Evolutionary conservation across 768 basidiomycete species (phyloP).

Genomic region (Psilocybe cyanescens): DNA sequence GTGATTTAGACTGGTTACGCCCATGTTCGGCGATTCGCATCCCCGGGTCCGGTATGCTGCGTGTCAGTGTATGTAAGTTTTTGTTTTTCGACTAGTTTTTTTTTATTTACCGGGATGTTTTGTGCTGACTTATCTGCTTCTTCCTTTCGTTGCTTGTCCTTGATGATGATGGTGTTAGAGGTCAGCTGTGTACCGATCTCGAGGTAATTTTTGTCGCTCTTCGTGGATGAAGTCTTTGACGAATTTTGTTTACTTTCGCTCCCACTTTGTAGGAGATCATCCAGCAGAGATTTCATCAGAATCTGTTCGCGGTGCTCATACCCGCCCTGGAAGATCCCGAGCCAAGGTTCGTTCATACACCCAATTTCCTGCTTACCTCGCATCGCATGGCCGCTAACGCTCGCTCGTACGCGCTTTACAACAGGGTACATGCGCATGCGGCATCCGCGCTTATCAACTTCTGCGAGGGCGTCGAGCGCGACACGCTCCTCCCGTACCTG

Average conservation of each 20-base stretch:
- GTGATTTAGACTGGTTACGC: slow-evolving; percentile 63
- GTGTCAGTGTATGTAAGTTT: slow-evolving; percentile 82
- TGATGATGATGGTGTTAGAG: slow-evolving; percentile 44
- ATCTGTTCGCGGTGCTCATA: slow-evolving; percentile 72
- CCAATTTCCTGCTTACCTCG: too few relatives aligned
- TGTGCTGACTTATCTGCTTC: too few relatives aligned
- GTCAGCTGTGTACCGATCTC: slow-evolving; percentile 88
- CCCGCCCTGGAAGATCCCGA: slow-evolving; percentile 77
- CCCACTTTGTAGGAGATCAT: slow-evolving; percentile 59
- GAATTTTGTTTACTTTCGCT: too few relatives aligned
- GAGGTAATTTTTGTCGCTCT: slow-evolving; percentile 49
- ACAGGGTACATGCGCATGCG: slow-evolving; percentile 87
- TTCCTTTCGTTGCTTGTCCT: neutral
- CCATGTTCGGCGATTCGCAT: slow-evolving; percentile 79
- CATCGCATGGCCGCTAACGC: too few relatives aligned
- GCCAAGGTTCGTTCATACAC: slow-evolving; percentile 52
- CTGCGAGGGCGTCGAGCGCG: slow-evolving; percentile 82
- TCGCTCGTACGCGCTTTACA: too few relatives aligned
- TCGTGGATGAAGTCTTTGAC: too few relatives aligned
- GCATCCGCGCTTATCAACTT: slow-evolving; percentile 91
- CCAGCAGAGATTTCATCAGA: slow-evolving; percentile 70
- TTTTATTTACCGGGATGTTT: too few relatives aligned
- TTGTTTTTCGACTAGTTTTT: neutral
- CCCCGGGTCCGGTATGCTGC: slow-evolving; percentile 79
- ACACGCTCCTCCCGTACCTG: slow-evolving; percentile 76